These are phyloP conservation scores for Stephanodiscus minutulus DNA, from an alignment of 108 stramenopile genomes.

Conservation along the genomic window DNA sequence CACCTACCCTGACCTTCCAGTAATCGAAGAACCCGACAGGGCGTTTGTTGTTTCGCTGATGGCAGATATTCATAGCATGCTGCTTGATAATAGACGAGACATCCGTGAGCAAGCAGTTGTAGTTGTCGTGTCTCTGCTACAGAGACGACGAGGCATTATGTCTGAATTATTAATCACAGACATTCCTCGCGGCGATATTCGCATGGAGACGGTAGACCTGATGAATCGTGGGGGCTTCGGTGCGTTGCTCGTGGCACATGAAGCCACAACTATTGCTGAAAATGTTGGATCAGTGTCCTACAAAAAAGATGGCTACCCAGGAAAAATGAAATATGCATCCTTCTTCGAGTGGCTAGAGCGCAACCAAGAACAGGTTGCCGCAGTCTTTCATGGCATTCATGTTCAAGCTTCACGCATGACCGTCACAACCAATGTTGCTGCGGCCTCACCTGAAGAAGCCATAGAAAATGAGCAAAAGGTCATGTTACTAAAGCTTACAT, in stretches of 20 bases:
- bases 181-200: conserved; percentile 50
- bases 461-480: conserved; percentile 81
- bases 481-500: conserved; percentile 66
- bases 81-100: conserved; percentile 56
- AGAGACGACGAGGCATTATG: conserved; percentile 69
- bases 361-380: conserved; percentile 61
- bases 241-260: conserved; percentile 73
- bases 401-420: conserved; percentile 52
- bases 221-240: conserved; percentile 87
- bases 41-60: conserved; percentile 71
- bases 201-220: conserved; percentile 76
- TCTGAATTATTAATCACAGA: conserved; percentile 78
- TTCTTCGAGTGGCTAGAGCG: conserved; percentile 87
- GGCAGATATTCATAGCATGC: conserved; percentile 65
- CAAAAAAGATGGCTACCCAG: conserved; percentile 7
- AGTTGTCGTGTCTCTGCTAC: conserved; percentile 69
- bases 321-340: conserved; percentile 64
- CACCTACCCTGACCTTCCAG: conserved; percentile 68
- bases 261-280: conserved; percentile 66
- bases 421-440: conserved; percentile 51
- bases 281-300: conserved; percentile 34
- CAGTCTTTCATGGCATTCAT: conserved; percentile 74
- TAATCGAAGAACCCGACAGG: conserved; percentile 65
- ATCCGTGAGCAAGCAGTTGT: conserved; percentile 66
- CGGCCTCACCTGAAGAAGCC: conserved; percentile 68